A percentile compares a stretch with the other conserved stretches of the same genome.
phyloP scores from a whole-genome alignment of 345 rosid genomes.

The Eutrema japonicum region DNA sequence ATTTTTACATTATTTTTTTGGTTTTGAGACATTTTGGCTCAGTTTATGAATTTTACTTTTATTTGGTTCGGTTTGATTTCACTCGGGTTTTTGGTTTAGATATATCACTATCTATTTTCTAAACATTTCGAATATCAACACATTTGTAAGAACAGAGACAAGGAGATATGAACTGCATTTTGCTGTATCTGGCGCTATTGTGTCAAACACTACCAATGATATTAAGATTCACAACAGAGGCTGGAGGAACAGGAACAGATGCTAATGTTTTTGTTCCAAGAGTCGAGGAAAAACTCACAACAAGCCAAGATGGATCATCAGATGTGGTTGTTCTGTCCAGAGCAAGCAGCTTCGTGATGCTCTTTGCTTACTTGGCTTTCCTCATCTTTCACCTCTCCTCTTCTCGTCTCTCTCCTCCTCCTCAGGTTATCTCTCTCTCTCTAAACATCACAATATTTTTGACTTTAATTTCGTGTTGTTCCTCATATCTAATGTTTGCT shows the following conservation, averaged over 20 bases:
- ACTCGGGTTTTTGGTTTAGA: too few species aligned
- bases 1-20: background rate
- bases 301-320: slow-evolving; percentile 34
- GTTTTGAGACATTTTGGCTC: too few species aligned
- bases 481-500: background rate
- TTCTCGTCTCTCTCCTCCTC: slow-evolving; percentile 48
- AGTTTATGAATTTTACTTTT: too few species aligned
- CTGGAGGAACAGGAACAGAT: background rate
- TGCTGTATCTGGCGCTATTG: slow-evolving; percentile 71
- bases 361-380: slow-evolving; percentile 71
- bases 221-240: slow-evolving; percentile 49
- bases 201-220: slow-evolving; percentile 81
- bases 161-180: slow-evolving; percentile 77
- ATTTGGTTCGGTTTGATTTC: too few species aligned
- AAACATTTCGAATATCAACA: background rate
- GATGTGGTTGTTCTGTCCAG: slow-evolving; percentile 66
- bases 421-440: slow-evolving; percentile 21
- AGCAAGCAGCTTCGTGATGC: slow-evolving; percentile 85
- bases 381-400: slow-evolving; percentile 88
- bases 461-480: background rate
- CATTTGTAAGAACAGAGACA: slow-evolving; percentile 62
- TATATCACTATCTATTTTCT: background rate
- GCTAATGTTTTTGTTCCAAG: slow-evolving; percentile 2
- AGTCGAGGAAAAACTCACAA: background rate
- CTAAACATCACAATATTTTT: background rate